Conservation (phyloP, 2,329 filamentous ascomycete species). For the Mycosphaerella arachidis region DNA sequence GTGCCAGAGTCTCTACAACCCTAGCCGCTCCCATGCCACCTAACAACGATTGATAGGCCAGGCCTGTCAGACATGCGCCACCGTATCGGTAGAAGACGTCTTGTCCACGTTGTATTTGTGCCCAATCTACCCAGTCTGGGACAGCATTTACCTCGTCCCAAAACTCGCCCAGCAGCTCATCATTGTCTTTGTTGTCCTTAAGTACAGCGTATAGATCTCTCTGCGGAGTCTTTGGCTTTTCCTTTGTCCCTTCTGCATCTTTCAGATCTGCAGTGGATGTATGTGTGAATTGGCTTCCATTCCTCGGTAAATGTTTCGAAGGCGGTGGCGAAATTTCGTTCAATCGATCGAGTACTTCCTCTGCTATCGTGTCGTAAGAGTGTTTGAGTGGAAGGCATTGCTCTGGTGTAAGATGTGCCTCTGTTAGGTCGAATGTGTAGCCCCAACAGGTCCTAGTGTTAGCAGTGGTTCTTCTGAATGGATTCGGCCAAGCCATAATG, state of each 20-base stretch:
- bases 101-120: conserved; percentile 68
- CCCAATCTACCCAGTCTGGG: conserved; percentile 77
- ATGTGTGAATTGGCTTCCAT: conserved; percentile 32
- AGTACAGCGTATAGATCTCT: conserved; percentile 63
- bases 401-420: conserved; percentile 57
- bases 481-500: conserved; percentile 42
- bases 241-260: conserved; percentile 21
- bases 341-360: conserved; percentile 60
- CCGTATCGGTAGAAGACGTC: conserved; percentile 75
- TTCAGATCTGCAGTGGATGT: not conserved
- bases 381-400: conserved; percentile 58
- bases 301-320: conserved; percentile 36
- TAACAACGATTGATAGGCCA: conserved; percentile 62
- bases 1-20: conserved; percentile 67
- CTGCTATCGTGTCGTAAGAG: conserved; percentile 64
- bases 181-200: conserved; percentile 51
- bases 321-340: conserved; percentile 56
- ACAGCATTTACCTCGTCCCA: conserved; percentile 65
- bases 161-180: conserved; percentile 54
- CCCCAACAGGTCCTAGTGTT: conserved; percentile 55
- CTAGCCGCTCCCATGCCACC: conserved; percentile 69
- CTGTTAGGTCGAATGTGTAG: conserved; percentile 65
- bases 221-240: conserved; percentile 31
- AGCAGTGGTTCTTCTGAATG: conserved; percentile 39
- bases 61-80: conserved; percentile 59